Evolutionary conservation across 805 yeast species (phyloP), one percentile per base, ranked within the genome.

Genomic region (Zygoascus tannicola): DNA sequence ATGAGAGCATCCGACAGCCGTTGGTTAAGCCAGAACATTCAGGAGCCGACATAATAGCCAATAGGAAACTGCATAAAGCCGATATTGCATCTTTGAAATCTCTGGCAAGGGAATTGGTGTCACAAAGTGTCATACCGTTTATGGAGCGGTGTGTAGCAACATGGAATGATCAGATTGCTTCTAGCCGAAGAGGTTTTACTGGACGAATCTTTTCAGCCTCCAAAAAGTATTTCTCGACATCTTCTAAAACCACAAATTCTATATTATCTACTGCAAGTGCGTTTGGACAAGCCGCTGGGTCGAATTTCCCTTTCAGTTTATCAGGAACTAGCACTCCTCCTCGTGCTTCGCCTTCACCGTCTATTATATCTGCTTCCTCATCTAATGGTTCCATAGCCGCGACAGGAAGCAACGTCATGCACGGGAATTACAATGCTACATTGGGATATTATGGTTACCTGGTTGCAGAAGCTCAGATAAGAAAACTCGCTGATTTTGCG

Each of bases 401-500:
- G 22, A 12, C 8, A 10, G 23, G 7, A 16, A 18, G 4, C 20
- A 10, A 4, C 38, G 4, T 22, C 15, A 33, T 28, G 14, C 40
- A 30, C n/a, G 50, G 47, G 5, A 42, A 64, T 41, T 85, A 72
- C 61, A 75, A 74, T 55, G 3, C 65, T 63, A 16, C 38, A 10
- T 32, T 30, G n/a, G 3, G 76, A 70, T 35, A 68, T 52, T 87
- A 86, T 56, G 63, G 74, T 35, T 74, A 76, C 8, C 67, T 74
- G 2, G 68, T 86, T 0, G 72, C 80, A 1, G 96, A 86, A 53
- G 82, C 85, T 57, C 70, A 76, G 35, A 70, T 87, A 22, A 69
- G 97, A 41, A 81, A 83, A 56, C 66, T 90, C 22, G 97, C 94
- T 0, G 98, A 92, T 60, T 85, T 94, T 85, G 78, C 87, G 4